Evolutionary conservation across 257 asterid genomes (phyloP).

Genomic region (Salvia rosmarinus): DNA sequence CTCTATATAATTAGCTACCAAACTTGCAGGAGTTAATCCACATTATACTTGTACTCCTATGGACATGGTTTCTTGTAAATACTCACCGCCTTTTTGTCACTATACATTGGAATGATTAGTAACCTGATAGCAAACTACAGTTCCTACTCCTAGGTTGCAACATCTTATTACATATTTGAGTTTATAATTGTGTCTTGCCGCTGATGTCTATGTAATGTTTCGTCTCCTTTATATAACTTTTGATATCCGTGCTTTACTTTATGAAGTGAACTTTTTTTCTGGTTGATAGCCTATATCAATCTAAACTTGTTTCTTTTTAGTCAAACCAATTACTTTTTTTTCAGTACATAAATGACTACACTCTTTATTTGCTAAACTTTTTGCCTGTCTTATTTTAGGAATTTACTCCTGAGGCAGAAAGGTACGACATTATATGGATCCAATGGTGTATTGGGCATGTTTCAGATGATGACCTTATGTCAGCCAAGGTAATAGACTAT

Average conservation of each 20-base stretch:
- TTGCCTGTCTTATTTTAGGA: constrained; percentile 53
- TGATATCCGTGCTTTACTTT: constrained; percentile 8
- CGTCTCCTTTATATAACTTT: background rate
- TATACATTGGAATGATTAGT: too few species aligned
- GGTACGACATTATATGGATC: constrained; percentile 92
- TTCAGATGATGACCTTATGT: constrained; percentile 83
- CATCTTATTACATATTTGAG: too few species aligned
- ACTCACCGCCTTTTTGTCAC: too few species aligned
- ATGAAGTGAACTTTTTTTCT: background rate
- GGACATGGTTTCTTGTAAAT: too few species aligned
- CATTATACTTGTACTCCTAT: too few species aligned
- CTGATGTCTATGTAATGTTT: too few species aligned
- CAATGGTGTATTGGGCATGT: constrained; percentile 99
- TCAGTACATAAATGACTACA: background rate
- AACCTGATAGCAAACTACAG: too few species aligned
- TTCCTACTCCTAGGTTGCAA: too few species aligned
- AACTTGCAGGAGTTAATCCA: too few species aligned
- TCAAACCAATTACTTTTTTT: background rate
- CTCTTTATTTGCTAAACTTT: constrained; percentile 19
- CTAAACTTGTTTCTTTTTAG: background rate
- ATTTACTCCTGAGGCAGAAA: constrained; percentile 78
- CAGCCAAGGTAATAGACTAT: constrained; percentile 65
- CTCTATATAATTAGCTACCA: too few species aligned
- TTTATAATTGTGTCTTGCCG: too few species aligned
- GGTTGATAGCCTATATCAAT: background rate